Evolutionary conservation across 441 rosid species (phyloP).

Genomic region (Brassica hybrid): DNA sequence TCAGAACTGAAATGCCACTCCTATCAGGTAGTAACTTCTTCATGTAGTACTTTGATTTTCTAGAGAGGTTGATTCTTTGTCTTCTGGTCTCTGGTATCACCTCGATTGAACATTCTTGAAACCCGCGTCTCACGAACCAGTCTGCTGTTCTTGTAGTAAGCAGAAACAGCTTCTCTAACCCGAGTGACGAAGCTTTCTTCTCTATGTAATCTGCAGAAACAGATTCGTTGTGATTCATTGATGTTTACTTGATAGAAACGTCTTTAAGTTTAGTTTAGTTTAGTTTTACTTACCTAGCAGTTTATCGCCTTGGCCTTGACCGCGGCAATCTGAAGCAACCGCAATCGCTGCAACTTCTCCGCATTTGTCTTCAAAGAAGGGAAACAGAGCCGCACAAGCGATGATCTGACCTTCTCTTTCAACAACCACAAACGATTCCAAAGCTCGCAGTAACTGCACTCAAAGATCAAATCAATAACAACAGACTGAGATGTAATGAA

Average conservation of each 20-base stretch:
- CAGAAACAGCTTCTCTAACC: conserved; percentile 75
- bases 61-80: conserved; percentile 69
- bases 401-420: conserved; percentile 84
- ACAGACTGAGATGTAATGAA: neutral
- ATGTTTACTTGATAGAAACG: neutral
- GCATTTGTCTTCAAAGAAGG: conserved; percentile 73
- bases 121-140: conserved; percentile 1
- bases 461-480: neutral
- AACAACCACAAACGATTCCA: conserved; percentile 72
- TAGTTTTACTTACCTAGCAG: conserved; percentile 93
- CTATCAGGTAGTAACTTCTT: conserved; percentile 70
- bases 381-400: conserved; percentile 90
- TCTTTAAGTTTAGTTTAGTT: too few species aligned
- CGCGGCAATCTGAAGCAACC: conserved; percentile 86
- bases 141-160: conserved; percentile 90
- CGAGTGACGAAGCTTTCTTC: conserved; percentile 79
- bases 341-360: conserved; percentile 94
- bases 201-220: conserved; percentile 68
- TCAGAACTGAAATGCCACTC: conserved; percentile 60
- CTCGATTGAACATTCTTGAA: neutral
- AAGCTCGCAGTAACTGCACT: conserved; percentile 59
- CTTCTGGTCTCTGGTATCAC: conserved; percentile 67
- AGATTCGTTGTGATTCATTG: neutral
- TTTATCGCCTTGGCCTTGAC: conserved; percentile 97
- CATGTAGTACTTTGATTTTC: conserved; percentile 77